A percentile compares a stretch with the other conserved stretches of the same genome.
Evolutionary conservation across 192 early-diverging fungal species (phyloP).

Genomic region (Coemansia sp.): DNA sequence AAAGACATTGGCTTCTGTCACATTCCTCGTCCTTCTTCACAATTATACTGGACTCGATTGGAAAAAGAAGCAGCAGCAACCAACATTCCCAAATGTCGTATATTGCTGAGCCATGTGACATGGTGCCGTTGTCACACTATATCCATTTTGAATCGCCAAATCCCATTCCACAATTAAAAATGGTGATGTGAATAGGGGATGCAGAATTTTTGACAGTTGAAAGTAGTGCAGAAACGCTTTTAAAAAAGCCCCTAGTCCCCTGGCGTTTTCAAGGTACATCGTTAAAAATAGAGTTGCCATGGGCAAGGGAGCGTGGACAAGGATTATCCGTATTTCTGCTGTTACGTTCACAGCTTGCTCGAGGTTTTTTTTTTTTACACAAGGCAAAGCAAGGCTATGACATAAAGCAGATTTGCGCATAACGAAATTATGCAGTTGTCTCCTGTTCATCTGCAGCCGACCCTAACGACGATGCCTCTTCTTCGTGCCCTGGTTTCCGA

Average conservation of each 20-base stretch:
- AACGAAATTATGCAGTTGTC: background rate
- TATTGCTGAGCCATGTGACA: background rate
- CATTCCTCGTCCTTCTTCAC: background rate
- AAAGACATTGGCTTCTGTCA: background rate
- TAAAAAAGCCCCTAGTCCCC: background rate
- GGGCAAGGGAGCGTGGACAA: background rate
- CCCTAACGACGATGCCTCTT: background rate
- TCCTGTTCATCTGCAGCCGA: background rate
- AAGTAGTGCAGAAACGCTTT: background rate
- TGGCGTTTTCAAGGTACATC: background rate
- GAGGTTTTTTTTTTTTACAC: background rate
- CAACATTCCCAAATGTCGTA: background rate
- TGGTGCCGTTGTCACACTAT: background rate
- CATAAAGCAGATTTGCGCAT: background rate
- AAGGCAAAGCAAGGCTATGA: too few species aligned
- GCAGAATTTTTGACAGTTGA: background rate
- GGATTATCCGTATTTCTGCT: background rate
- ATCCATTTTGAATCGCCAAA: background rate
- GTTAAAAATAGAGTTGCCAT: conserved; percentile 1
- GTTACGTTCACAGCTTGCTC: background rate
- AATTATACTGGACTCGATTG: background rate
- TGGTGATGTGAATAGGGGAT: background rate
- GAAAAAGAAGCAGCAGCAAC: background rate
- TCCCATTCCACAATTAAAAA: background rate
- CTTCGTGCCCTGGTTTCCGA: background rate